phyloP scores from a whole-genome alignment of 2,329 filamentous ascomycete species.

The Pseudogymnoascus pannorum region DNA sequence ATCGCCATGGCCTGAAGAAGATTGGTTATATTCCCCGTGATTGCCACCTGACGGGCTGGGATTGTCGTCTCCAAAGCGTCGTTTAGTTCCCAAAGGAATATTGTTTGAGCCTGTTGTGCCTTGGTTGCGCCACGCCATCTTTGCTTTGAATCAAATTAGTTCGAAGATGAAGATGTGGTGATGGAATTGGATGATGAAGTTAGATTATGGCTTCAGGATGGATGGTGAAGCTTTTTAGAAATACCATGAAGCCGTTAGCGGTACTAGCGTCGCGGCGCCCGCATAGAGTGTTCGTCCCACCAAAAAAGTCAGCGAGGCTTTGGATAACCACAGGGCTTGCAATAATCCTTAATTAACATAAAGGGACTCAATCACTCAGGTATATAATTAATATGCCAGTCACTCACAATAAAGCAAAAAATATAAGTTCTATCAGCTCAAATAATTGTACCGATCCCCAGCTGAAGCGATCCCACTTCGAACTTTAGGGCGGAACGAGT shows the following conservation, averaged over 20 bases:
- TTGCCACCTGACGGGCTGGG: slow-evolving; percentile 28
- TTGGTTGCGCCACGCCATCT: slow-evolving; percentile 57
- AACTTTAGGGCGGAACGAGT: background rate
- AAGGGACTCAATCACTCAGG: too few species aligned
- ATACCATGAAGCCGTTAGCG: background rate
- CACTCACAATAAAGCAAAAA: too few species aligned
- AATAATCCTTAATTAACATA: too few species aligned
- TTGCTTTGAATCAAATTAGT: slow-evolving; percentile 18
- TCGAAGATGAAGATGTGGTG: background rate
- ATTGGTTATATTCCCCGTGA: slow-evolving; percentile 24
- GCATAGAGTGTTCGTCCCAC: background rate
- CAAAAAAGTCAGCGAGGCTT: too few species aligned
- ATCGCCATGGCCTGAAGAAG: slow-evolving; percentile 20
- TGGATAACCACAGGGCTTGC: too few species aligned
- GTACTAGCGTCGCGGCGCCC: background rate
- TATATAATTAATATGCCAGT: too few species aligned
- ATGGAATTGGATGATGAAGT: slow-evolving; percentile 5
- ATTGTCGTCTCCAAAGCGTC: slow-evolving; percentile 65
- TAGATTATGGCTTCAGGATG: background rate
- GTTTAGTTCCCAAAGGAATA: slow-evolving; percentile 80
- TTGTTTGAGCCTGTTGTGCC: slow-evolving; percentile 98
- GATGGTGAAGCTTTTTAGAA: slow-evolving; percentile 5
- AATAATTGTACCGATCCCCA: too few species aligned
- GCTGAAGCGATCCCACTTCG: too few species aligned
- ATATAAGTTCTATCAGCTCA: too few species aligned